A percentile compares a stretch with the other conserved stretches of the same genome.
Conservation (phyloP, 257 asterid genomes). For the Euphrasia confusa region DNA sequence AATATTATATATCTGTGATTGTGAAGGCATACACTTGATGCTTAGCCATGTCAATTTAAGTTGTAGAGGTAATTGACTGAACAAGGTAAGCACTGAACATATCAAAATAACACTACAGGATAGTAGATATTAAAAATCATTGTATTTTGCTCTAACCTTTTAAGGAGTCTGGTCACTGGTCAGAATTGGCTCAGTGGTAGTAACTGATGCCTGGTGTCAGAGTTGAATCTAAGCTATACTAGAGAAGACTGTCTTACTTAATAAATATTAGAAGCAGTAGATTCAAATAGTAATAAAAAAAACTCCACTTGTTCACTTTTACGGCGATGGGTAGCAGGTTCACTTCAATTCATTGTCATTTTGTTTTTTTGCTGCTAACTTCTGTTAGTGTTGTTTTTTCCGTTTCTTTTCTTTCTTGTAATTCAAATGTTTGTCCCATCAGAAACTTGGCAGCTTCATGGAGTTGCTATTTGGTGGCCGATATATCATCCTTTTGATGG, state of each 20-base stretch:
- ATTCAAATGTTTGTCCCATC: constrained; percentile 29
- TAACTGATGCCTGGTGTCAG: constrained; percentile 6
- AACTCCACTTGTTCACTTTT: constrained; percentile 1
- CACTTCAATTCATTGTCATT: neutral
- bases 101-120: constrained; percentile 7
- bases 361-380: neutral
- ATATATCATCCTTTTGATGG: constrained; percentile 86
- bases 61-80: constrained; percentile 14
- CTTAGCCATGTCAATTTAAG: neutral
- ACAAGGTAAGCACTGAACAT: neutral
- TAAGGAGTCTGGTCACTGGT: constrained; percentile 4
- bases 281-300: neutral
- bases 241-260: neutral
- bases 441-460: constrained; percentile 99
- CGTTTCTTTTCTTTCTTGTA: constrained; percentile 7
- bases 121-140: constrained; percentile 13
- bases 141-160: constrained; percentile 11
- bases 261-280: constrained; percentile 9
- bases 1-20: neutral
- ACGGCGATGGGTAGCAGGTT: constrained; percentile 11
- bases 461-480: constrained; percentile 99
- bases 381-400: neutral
- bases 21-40: neutral
- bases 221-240: neutral
- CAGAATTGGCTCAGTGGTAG: neutral